These are phyloP conservation scores for Chlorella sp. DNA, from an alignment of 139 green algal species.

Conservation along the genomic window DNA sequence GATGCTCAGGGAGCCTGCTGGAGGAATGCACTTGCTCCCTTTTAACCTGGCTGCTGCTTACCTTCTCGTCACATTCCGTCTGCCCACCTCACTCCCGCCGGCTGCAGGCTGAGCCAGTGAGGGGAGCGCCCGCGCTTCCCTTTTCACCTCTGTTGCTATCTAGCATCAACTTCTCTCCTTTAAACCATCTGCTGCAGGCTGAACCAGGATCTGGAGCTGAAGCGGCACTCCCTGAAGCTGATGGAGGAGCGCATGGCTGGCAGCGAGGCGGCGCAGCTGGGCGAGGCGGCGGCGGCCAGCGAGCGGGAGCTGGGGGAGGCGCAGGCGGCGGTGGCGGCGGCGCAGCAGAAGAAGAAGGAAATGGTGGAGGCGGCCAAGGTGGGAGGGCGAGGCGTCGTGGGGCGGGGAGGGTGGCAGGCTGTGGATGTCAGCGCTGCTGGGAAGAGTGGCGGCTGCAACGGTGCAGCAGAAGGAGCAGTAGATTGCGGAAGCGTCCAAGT, in stretches of 20 bases:
- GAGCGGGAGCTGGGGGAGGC: slow-evolving; percentile 68
- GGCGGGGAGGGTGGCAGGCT: not conserved
- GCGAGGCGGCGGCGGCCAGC: slow-evolving; percentile 59
- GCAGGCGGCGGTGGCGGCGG: slow-evolving; percentile 52
- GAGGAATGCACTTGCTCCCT: not conserved
- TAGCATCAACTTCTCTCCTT: no score
- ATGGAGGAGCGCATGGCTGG: slow-evolving; percentile 70
- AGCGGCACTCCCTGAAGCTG: slow-evolving; percentile 75
- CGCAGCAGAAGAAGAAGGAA: slow-evolving; percentile 65
- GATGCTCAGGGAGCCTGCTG: not conserved
- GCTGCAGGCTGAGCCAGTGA: slow-evolving; percentile 70
- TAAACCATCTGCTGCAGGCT: slow-evolving; percentile 59
- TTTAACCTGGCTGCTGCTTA: not conserved
- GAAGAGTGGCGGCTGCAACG: not conserved
- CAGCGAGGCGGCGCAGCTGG: slow-evolving; percentile 78
- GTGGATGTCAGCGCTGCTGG: not conserved
- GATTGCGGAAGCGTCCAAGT: no score
- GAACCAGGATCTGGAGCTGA: slow-evolving; percentile 81
- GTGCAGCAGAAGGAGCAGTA: not conserved
- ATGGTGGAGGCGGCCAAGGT: slow-evolving; percentile 78
- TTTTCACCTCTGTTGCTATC: no score
- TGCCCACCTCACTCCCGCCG: no score
- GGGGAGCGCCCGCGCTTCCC: no score
- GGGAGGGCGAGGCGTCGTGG: not conserved
- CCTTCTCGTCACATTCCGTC: no score